Conservation (phyloP, 768 basidiomycete species). For the Tulasnella sp. region DNA sequence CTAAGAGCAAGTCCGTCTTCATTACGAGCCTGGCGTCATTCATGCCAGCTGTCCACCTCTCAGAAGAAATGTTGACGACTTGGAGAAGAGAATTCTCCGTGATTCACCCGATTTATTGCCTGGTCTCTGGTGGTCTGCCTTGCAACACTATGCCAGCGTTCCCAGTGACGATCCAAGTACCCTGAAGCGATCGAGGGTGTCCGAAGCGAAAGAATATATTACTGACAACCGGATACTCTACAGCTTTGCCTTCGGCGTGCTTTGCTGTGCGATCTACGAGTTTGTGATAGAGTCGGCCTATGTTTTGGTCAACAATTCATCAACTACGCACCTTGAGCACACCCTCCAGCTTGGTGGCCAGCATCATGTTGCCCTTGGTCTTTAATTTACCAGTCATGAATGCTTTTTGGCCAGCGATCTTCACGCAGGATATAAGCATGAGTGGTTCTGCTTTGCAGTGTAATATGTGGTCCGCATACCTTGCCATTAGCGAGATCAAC, state of each 20-base stretch:
- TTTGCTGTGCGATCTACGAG: constrained; percentile 11
- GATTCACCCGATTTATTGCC: too few relatives aligned
- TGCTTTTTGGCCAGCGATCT: constrained; percentile 87
- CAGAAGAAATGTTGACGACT: too few relatives aligned
- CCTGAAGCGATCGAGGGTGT: too few relatives aligned
- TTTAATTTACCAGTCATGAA: constrained; percentile 94
- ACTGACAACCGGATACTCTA: constrained; percentile 20
- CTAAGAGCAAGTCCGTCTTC: too few relatives aligned
- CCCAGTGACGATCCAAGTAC: too few relatives aligned
- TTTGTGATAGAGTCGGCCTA: neutral
- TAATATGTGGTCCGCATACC: constrained; percentile 28
- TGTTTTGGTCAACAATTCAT: neutral
- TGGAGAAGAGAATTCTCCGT: too few relatives aligned
- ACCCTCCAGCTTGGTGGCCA: constrained; percentile 79
- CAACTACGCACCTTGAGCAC: constrained; percentile 57
- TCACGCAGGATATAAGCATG: neutral
- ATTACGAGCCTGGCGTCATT: too few relatives aligned
- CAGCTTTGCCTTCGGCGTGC: constrained; percentile 34
- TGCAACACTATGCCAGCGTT: too few relatives aligned
- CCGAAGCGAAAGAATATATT: too few relatives aligned
- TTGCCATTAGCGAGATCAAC: constrained; percentile 60
- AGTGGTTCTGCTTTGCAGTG: neutral
- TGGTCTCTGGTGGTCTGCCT: too few relatives aligned
- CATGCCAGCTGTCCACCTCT: too few relatives aligned
- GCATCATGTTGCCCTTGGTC: constrained; percentile 84